A percentile compares a stretch with the other conserved stretches of the same genome.
Conservation (phyloP, 345 rosid species). For the Streptanthus diversifolius region DNA sequence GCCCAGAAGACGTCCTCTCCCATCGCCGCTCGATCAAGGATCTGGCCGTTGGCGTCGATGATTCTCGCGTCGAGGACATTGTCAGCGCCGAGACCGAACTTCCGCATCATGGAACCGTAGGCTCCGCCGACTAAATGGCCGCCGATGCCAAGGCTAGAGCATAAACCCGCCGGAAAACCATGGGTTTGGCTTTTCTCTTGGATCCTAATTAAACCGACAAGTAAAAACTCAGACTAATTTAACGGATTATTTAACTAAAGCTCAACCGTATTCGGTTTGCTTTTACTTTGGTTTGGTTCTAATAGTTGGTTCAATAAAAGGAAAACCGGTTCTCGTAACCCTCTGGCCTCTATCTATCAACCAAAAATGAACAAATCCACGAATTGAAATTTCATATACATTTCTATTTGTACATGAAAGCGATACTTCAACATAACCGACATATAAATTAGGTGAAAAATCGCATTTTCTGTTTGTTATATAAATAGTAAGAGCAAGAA, state of each 20-base stretch:
- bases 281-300: background rate
- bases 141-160: slow-evolving; percentile 61
- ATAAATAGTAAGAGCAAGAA: background rate
- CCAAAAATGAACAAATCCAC: background rate
- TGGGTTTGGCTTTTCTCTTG: slow-evolving; percentile 55
- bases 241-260: background rate
- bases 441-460: background rate
- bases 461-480: background rate
- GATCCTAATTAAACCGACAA: slow-evolving; percentile 41
- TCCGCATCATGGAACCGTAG: slow-evolving; percentile 72
- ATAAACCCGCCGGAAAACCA: slow-evolving; percentile 72
- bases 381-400: background rate
- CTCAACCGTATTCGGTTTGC: background rate
- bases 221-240: background rate
- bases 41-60: slow-evolving; percentile 47
- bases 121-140: slow-evolving; percentile 72
- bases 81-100: slow-evolving; percentile 72
- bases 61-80: slow-evolving; percentile 73
- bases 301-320: background rate
- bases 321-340: background rate
- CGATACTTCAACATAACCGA: background rate
- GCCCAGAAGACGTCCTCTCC: slow-evolving; percentile 83
- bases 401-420: background rate
- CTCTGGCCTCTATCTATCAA: background rate
- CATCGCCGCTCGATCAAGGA: slow-evolving; percentile 58